Evolutionary conservation across 106 monocot genomes (phyloP).

Genomic region (Triglochin maritima): DNA sequence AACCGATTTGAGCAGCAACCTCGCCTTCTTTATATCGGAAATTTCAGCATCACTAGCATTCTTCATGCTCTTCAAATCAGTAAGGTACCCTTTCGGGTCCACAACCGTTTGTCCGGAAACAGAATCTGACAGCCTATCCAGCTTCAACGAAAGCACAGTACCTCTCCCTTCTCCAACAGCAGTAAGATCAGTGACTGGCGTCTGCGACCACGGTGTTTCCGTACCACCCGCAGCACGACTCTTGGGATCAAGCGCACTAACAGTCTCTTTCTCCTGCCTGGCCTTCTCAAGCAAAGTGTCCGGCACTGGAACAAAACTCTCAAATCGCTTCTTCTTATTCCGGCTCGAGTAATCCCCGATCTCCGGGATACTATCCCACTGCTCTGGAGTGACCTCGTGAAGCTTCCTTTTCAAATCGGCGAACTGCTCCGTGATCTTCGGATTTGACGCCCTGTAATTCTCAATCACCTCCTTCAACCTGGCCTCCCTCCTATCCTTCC

Average conservation of each 20-base stretch:
- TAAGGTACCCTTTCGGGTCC: conserved; percentile 93
- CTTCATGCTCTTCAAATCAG: conserved; percentile 99
- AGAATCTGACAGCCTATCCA: conserved; percentile 92
- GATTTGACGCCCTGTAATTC: conserved; percentile 93
- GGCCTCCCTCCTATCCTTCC: conserved; percentile 86
- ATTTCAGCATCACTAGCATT: conserved; percentile 97
- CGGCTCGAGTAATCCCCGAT: conserved; percentile 86
- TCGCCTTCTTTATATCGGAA: conserved; percentile 96
- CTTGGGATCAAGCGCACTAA: conserved; percentile 86
- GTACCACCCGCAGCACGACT: conserved; percentile 78
- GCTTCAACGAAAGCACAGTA: conserved; percentile 81
- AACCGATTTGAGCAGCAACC: conserved; percentile 85
- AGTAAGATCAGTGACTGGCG: conserved; percentile 87
- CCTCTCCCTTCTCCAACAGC: conserved; percentile 96
- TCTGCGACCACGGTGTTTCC: conserved; percentile 90
- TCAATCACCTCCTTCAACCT: conserved; percentile 93
- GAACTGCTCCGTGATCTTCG: conserved; percentile 97
- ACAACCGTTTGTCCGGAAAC: conserved; percentile 87
- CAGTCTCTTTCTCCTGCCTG: conserved; percentile 91
- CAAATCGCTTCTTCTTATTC: conserved; percentile 97
- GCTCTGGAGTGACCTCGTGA: conserved; percentile 46
- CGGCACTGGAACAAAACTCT: conserved; percentile 96
- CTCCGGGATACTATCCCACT: conserved; percentile 98
- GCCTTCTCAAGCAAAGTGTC: conserved; percentile 96
- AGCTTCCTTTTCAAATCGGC: conserved; percentile 92